phyloP scores from a whole-genome alignment of 164 flowering plant genomes.

The Nymphaea colorata region DNA sequence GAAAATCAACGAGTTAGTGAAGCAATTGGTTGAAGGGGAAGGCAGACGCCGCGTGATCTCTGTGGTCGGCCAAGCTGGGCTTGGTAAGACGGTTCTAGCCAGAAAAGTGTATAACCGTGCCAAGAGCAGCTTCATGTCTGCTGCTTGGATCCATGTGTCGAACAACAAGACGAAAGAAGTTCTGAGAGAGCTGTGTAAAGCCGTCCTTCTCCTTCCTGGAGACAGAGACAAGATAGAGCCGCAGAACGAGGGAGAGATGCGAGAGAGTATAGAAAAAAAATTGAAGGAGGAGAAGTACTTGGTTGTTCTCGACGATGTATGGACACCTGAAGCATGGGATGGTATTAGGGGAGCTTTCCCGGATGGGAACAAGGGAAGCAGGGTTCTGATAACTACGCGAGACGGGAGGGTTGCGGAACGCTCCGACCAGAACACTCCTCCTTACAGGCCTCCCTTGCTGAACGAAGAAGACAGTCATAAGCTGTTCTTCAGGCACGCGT shows the following conservation, averaged over 20 bases:
- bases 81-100: slow-evolving; percentile 46
- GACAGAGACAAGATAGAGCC: slow-evolving; percentile 27
- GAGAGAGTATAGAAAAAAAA: slow-evolving; percentile 26
- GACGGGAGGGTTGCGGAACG: slow-evolving; percentile 16
- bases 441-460: not conserved
- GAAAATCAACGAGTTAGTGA: not conserved
- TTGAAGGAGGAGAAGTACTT: slow-evolving; percentile 33
- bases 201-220: no score
- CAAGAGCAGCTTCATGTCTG: slow-evolving; percentile 22
- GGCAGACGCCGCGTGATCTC: slow-evolving; percentile 16
- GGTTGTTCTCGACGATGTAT: slow-evolving; percentile 48
- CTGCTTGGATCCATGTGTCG: slow-evolving; percentile 46
- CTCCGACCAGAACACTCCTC: not conserved
- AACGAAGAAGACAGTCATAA: not conserved
- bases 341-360: slow-evolving; percentile 27
- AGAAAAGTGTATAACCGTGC: slow-evolving; percentile 27
- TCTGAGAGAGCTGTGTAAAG: not conserved
- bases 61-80: slow-evolving; percentile 49
- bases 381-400: slow-evolving; percentile 38
- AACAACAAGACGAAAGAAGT: slow-evolving; percentile 18
- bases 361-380: slow-evolving; percentile 20
- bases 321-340: slow-evolving; percentile 36
- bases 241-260: slow-evolving; percentile 29
- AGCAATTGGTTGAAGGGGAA: not conserved
- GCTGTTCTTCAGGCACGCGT: slow-evolving; percentile 4